Evolutionary conservation across 371 early-diverging fungal genomes (phyloP).

Genomic region (Conidiobolus incongruus): DNA sequence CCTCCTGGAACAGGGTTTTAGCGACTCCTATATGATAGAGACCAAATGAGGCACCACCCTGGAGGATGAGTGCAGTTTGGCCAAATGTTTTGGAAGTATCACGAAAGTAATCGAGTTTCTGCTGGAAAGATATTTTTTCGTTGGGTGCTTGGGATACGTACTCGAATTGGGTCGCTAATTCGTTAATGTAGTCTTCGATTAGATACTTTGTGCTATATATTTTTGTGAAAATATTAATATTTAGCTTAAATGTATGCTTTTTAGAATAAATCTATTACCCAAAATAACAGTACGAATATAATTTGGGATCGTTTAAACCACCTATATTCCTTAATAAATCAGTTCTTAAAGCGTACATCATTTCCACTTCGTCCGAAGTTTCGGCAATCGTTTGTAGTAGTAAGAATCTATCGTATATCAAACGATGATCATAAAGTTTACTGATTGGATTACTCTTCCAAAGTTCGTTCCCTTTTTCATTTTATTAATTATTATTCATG

Average conservation of each 20-base stretch:
- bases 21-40: constrained; percentile 49
- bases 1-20: constrained; percentile 36
- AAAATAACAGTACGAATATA: constrained; percentile 27
- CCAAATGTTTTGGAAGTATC: constrained; percentile 43
- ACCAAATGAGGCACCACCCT: constrained; percentile 48
- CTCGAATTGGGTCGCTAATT: constrained; percentile 30
- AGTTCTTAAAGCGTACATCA: constrained; percentile 34
- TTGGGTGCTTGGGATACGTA: constrained; percentile 19
- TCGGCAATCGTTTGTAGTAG: constrained; percentile 23
- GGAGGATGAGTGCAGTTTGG: constrained; percentile 37
- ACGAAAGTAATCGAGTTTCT: constrained; percentile 38
- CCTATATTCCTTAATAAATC: constrained; percentile 42
- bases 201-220: constrained; percentile 29
- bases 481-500: not conserved
- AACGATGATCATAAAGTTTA: constrained; percentile 36
- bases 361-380: constrained; percentile 22
- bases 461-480: constrained; percentile 18
- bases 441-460: constrained; percentile 27
- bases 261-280: no score
- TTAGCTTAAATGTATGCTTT: not conserved
- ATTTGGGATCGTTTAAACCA: constrained; percentile 34
- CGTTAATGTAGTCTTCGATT: constrained; percentile 44
- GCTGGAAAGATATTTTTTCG: constrained; percentile 19
- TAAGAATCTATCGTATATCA: constrained; percentile 26
- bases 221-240: not conserved